Evolutionary conservation across 2,329 filamentous ascomycete species (phyloP).

Genomic region (Microdochium nivale): DNA sequence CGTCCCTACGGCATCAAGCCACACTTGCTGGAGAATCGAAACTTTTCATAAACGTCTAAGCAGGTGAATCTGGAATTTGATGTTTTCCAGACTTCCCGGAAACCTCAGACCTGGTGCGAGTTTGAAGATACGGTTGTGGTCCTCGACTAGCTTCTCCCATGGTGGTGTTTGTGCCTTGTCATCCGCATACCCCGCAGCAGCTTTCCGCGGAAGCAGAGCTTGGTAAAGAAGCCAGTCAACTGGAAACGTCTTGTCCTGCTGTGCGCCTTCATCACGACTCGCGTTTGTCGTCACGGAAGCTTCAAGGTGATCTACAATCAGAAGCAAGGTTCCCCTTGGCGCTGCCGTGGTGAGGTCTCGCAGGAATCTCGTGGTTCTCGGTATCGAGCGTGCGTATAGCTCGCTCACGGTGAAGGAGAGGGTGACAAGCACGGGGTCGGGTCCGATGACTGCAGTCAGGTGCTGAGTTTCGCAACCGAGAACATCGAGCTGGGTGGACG

Average conservation of each 20-base stretch:
- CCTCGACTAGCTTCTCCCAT: slow-evolving; percentile 8
- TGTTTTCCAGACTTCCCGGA: slow-evolving; percentile 10
- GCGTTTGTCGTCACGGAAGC: slow-evolving; percentile 2
- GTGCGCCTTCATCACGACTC: slow-evolving; percentile 1
- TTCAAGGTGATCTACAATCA: slow-evolving; percentile 7
- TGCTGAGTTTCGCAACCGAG: slow-evolving; percentile 5
- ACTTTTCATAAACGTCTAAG: slow-evolving; percentile 7
- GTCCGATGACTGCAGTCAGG: slow-evolving; percentile 5
- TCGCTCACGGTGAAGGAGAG: slow-evolving; percentile 11
- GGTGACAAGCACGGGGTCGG: slow-evolving; percentile 6
- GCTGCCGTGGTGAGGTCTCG: slow-evolving; percentile 5
- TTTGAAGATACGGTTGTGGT: slow-evolving; percentile 1
- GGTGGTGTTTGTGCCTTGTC: slow-evolving; percentile 3
- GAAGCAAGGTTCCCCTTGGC: slow-evolving; percentile 8
- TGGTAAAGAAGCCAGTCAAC: slow-evolving; percentile 9
- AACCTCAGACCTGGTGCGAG: slow-evolving; percentile 5
- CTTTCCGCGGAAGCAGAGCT: slow-evolving; percentile 5
- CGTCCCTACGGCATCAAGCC: too few relatives aligned
- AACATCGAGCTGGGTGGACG: slow-evolving; percentile 6
- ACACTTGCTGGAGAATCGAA: too few relatives aligned
- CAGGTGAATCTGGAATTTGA: slow-evolving; percentile 10
- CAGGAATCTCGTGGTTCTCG: slow-evolving; percentile 7
- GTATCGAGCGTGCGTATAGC: slow-evolving; percentile 8
- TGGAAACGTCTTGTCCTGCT: slow-evolving; percentile 8
- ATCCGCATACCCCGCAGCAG: slow-evolving; percentile 2